These are phyloP conservation scores for Mrakia blollopis DNA, from an alignment of 768 basidiomycete species.

Conservation along the genomic window DNA sequence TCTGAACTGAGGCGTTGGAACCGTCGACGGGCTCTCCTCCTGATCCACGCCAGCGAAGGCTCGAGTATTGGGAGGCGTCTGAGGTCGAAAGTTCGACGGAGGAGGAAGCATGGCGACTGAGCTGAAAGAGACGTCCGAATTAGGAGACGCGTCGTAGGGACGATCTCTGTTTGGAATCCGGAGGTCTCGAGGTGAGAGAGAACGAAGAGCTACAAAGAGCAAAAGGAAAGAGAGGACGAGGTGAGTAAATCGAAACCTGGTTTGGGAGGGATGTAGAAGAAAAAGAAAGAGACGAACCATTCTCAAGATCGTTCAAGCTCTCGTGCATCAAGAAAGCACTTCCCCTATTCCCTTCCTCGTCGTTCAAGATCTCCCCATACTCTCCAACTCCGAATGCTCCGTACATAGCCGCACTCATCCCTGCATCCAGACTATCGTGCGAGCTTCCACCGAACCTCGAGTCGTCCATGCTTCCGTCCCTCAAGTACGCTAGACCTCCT, in stretches of 20 bases:
- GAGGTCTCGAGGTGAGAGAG: constrained; percentile 15
- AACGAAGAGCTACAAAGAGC: background rate
- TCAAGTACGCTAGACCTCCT: constrained; percentile 13
- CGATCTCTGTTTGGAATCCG: constrained; percentile 14
- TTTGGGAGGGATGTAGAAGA: no score
- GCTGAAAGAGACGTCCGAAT: constrained; percentile 16
- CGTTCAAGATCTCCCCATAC: background rate
- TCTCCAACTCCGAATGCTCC: constrained; percentile 1
- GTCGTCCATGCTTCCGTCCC: background rate
- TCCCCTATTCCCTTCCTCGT: background rate
- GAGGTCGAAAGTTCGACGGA: background rate
- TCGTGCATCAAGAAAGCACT: constrained; percentile 24
- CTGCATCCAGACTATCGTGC: background rate
- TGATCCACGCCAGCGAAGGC: background rate
- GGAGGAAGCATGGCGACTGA: background rate
- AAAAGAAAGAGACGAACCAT: background rate
- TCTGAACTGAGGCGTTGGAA: background rate
- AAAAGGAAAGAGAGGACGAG: background rate
- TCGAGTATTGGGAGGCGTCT: background rate
- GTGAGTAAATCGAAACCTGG: background rate
- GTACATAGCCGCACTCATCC: constrained; percentile 13
- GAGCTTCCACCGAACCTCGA: background rate
- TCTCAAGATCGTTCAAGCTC: constrained; percentile 10
- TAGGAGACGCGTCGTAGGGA: constrained; percentile 1
- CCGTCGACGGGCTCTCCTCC: background rate